These are phyloP conservation scores for Penicillium coprophilum DNA, from an alignment of 495 filamentous ascomycete species.

Conservation along the genomic window DNA sequence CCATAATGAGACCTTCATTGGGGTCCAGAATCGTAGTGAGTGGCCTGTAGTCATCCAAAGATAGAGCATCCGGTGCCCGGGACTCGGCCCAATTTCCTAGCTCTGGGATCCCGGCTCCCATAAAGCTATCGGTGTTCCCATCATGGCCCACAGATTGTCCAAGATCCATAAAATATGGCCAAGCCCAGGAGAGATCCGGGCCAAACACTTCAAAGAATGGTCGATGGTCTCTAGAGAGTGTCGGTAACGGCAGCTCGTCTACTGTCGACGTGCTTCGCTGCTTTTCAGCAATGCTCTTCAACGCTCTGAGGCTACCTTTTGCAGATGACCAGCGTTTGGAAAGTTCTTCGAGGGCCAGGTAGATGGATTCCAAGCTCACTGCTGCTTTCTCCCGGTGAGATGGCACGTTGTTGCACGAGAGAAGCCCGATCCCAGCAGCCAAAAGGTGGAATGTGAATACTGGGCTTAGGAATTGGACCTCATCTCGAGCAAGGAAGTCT, in stretches of 20 bases:
- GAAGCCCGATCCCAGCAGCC: conserved; percentile 27
- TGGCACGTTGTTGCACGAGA: conserved; percentile 18
- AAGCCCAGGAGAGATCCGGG: conserved; percentile 20
- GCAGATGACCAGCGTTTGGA: conserved; percentile 28
- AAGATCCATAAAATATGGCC: conserved; percentile 12
- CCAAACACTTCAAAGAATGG: conserved; percentile 18
- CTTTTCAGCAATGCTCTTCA: conserved; percentile 23
- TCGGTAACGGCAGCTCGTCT: background rate
- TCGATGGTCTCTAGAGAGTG: conserved; percentile 14
- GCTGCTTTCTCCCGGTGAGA: conserved; percentile 16
- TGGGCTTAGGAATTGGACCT: conserved; percentile 25
- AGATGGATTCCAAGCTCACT: conserved; percentile 20
- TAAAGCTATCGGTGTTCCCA: background rate
- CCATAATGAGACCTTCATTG: conserved; percentile 18
- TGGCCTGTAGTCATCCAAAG: conserved; percentile 19
- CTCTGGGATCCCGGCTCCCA: background rate
- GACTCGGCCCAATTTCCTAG: conserved; percentile 9
- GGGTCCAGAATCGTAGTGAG: conserved; percentile 19
- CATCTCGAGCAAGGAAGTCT: conserved; percentile 30
- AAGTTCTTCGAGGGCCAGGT: conserved; percentile 26
- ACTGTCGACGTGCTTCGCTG: conserved; percentile 9
- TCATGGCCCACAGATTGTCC: background rate
- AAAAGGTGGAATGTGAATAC: conserved; percentile 31
- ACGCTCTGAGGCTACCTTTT: conserved; percentile 22
- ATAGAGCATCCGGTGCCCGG: background rate